Evolutionary conservation across 2,329 filamentous ascomycete genomes (phyloP).

Genomic region (Cadophora sp.): DNA sequence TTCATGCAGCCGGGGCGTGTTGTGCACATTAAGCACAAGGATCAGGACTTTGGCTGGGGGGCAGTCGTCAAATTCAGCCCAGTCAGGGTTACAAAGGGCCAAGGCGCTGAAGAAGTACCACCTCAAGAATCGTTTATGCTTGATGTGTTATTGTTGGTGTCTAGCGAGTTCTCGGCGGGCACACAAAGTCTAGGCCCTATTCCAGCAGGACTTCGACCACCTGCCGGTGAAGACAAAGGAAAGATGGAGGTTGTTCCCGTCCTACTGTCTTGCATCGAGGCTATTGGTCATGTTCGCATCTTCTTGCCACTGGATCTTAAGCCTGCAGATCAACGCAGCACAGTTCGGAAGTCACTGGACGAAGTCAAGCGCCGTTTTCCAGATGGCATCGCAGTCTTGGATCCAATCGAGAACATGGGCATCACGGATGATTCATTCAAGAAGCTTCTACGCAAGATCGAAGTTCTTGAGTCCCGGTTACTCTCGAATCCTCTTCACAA

Average conservation of each 20-base stretch:
- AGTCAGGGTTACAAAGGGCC: slow-evolving; percentile 70
- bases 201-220: slow-evolving; percentile 66
- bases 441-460: slow-evolving; percentile 92
- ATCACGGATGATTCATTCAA: slow-evolving; percentile 94
- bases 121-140: slow-evolving; percentile 82
- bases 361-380: slow-evolving; percentile 90
- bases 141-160: slow-evolving; percentile 77
- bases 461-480: slow-evolving; percentile 90
- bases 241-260: slow-evolving; percentile 87
- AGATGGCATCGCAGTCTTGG: slow-evolving; percentile 86
- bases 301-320: slow-evolving; percentile 82
- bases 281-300: slow-evolving; percentile 82
- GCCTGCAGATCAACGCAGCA: slow-evolving; percentile 70
- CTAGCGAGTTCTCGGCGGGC: slow-evolving; percentile 57
- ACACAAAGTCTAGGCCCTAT: slow-evolving; percentile 70
- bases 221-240: slow-evolving; percentile 66
- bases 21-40: slow-evolving; percentile 81
- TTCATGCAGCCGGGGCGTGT: slow-evolving; percentile 90
- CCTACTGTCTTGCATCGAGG: slow-evolving; percentile 82
- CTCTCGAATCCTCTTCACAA: slow-evolving; percentile 91
- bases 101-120: slow-evolving; percentile 68
- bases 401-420: slow-evolving; percentile 95
- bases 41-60: slow-evolving; percentile 93
- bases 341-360: slow-evolving; percentile 69
- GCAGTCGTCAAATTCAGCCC: slow-evolving; percentile 77